These are phyloP conservation scores for Ceratocystis harringtonii DNA, from an alignment of 2,329 filamentous ascomycete species.

Conservation along the genomic window DNA sequence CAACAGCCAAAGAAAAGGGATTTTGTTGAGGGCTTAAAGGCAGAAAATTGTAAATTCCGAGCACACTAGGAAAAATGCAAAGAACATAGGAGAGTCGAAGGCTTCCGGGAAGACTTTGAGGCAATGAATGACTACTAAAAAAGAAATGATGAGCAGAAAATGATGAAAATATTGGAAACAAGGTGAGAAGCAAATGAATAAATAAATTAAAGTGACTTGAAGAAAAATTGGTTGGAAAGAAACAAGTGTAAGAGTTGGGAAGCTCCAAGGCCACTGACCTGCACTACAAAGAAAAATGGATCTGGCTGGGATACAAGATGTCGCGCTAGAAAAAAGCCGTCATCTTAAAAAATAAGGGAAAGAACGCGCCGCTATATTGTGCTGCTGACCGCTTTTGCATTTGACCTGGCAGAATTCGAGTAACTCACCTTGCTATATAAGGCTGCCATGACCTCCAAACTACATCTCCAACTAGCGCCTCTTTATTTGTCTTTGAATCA, in stretches of 20 bases:
- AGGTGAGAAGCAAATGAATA: neutral
- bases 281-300: neutral
- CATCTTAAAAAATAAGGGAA: neutral
- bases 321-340: neutral
- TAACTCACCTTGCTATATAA: neutral
- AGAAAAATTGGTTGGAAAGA: neutral
- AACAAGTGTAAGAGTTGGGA: constrained; percentile 1
- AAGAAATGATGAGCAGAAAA: neutral
- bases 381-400: constrained; percentile 2
- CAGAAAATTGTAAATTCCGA: neutral
- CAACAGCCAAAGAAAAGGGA: neutral
- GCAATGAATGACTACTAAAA: constrained; percentile 1
- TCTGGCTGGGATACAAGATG: neutral
- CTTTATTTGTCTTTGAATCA: too few relatives aligned
- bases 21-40: neutral
- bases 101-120: neutral
- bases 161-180: neutral
- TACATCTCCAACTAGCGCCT: too few relatives aligned
- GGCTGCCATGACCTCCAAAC: too few relatives aligned
- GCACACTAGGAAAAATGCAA: neutral
- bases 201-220: neutral
- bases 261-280: neutral
- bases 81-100: neutral
- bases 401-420: neutral
- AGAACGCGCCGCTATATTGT: constrained; percentile 4